Evolutionary conservation across 2,329 filamentous ascomycete genomes (phyloP).

Genomic region (Alternaria burnsii): DNA sequence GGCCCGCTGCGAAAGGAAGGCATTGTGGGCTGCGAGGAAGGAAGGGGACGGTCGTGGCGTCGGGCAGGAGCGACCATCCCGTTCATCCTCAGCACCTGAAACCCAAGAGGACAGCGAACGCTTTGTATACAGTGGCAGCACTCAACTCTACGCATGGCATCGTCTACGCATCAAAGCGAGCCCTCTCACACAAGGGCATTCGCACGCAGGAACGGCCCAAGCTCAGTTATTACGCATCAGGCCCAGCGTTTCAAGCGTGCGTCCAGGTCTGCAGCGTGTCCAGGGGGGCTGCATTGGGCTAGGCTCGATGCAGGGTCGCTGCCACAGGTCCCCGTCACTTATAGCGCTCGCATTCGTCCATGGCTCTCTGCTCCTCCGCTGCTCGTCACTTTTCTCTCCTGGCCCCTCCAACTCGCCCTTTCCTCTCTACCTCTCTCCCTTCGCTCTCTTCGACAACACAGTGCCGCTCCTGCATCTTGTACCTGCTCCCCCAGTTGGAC

Average conservation of each 20-base stretch:
- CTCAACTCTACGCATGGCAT: neutral
- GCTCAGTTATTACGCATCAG: conserved; percentile 29
- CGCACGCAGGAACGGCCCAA: conserved; percentile 28
- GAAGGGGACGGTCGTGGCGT: conserved; percentile 1
- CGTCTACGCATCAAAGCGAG: conserved; percentile 6
- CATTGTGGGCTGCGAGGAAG: conserved; percentile 1
- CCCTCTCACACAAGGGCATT: conserved; percentile 1
- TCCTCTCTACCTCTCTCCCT: conserved; percentile 55
- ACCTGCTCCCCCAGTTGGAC: conserved; percentile 43
- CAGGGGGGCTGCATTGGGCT: conserved; percentile 16
- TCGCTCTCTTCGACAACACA: conserved; percentile 36
- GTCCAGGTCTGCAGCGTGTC: conserved; percentile 19
- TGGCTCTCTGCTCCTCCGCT: conserved; percentile 64
- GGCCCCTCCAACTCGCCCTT: conserved; percentile 56
- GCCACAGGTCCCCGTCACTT: conserved; percentile 26
- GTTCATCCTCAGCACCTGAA: neutral
- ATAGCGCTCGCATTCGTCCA: conserved; percentile 29
- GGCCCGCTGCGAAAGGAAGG: neutral
- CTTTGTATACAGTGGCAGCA: conserved; percentile 14
- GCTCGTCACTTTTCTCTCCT: conserved; percentile 49
- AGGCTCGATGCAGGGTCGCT: conserved; percentile 23
- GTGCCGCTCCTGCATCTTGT: conserved; percentile 50
- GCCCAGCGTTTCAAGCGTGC: conserved; percentile 36
- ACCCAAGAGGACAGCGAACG: conserved; percentile 5
- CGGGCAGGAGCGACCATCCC: conserved; percentile 8